These are phyloP conservation scores for Gossypium anomalum DNA, from an alignment of 345 rosid species.

Conservation along the genomic window DNA sequence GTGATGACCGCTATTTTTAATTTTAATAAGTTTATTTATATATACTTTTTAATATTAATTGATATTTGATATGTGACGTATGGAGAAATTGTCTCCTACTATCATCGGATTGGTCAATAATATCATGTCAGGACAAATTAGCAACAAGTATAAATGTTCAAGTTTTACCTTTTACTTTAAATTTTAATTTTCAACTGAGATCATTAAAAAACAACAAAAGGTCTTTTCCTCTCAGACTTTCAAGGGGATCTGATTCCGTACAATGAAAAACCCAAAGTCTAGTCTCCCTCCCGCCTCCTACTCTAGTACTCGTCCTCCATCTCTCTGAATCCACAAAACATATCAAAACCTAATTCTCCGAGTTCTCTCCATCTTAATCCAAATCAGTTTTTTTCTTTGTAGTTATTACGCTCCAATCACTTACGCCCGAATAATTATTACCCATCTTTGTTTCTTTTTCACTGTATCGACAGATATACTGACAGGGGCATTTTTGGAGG, in stretches of 20 bases:
- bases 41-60: too few species aligned
- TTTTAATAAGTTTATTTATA: too few species aligned
- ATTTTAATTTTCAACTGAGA: not conserved
- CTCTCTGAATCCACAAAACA: not conserved
- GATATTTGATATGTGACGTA: too few species aligned
- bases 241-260: not conserved
- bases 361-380: not conserved
- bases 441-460: not conserved
- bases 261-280: not conserved
- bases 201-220: not conserved
- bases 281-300: not conserved
- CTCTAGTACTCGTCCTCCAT: not conserved
- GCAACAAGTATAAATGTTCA: too few species aligned
- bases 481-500: not conserved
- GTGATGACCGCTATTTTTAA: too few species aligned
- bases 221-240: not conserved
- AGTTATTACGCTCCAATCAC: not conserved
- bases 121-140: too few species aligned
- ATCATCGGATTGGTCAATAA: too few species aligned
- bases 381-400: not conserved
- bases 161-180: too few species aligned
- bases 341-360: slow-evolving; percentile 17
- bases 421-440: not conserved
- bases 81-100: too few species aligned
- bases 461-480: slow-evolving; percentile 1